Percentiles rank a stretch among this genome's conserved stretches.
Conservation (phyloP, 1,284 basidiomycete species). For the Moesziomyces parantarcticus region DNA sequence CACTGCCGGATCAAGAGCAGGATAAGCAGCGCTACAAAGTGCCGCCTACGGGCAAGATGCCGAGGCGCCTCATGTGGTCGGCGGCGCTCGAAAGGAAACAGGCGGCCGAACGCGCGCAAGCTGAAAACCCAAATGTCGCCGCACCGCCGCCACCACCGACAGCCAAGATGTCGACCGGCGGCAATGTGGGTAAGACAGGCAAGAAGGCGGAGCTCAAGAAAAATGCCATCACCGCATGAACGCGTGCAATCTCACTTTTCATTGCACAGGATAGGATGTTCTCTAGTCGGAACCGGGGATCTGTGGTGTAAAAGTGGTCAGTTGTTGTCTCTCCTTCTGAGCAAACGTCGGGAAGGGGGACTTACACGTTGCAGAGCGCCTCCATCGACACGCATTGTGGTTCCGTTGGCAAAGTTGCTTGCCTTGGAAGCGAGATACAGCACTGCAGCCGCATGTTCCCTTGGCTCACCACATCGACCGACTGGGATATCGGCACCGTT, state of each 20-base stretch:
- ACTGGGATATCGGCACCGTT: slow-evolving; percentile 52
- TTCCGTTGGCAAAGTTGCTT: slow-evolving; percentile 42
- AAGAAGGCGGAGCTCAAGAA: slow-evolving; percentile 31
- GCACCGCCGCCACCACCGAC: not conserved
- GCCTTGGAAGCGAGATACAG: slow-evolving; percentile 27
- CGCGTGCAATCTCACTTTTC: not conserved
- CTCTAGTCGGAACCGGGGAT: slow-evolving; percentile 33
- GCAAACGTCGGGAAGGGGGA: too few relatives aligned
- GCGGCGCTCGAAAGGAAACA: slow-evolving; percentile 10
- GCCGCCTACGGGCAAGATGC: slow-evolving; percentile 64
- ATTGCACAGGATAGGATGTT: too few relatives aligned
- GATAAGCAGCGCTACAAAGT: slow-evolving; percentile 63
- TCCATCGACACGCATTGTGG: slow-evolving; percentile 43
- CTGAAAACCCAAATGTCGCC: not conserved
- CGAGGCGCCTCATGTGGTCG: slow-evolving; percentile 44
- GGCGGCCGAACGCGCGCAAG: slow-evolving; percentile 4
- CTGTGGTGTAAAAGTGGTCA: not conserved
- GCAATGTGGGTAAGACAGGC: not conserved
- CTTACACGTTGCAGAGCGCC: slow-evolving; percentile 47
- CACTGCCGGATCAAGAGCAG: slow-evolving; percentile 59
- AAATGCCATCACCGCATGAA: slow-evolving; percentile 21
- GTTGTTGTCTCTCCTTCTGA: too few relatives aligned
- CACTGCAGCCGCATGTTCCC: slow-evolving; percentile 38
- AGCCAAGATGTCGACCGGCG: slow-evolving; percentile 1
- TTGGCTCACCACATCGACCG: slow-evolving; percentile 34